These are phyloP conservation scores for Ricinus communis DNA, from an alignment of 345 rosid genomes.

Conservation along the genomic window DNA sequence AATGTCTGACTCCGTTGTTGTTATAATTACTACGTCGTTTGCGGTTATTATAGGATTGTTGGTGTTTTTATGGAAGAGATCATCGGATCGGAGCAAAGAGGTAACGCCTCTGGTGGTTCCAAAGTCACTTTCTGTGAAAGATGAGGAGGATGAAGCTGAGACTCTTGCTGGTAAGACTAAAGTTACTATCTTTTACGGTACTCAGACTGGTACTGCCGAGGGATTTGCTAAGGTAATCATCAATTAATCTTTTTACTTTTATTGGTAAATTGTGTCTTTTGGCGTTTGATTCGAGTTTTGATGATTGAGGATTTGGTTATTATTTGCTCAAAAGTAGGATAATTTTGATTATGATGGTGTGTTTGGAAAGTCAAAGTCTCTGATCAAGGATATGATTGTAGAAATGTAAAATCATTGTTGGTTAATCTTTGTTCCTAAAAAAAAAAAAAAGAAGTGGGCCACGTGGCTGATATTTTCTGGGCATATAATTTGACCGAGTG, in stretches of 20 bases:
- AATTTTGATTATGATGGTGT: too few species aligned
- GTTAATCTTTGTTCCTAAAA: too few species aligned
- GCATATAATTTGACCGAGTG: too few species aligned
- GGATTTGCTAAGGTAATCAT: constrained; percentile 83
- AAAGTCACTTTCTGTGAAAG: constrained; percentile 41
- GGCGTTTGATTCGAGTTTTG: not conserved
- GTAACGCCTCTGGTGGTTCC: constrained; percentile 50
- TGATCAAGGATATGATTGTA: too few species aligned
- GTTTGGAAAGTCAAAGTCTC: too few species aligned
- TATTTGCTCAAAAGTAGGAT: too few species aligned
- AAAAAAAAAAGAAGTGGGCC: too few species aligned
- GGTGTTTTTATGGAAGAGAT: constrained; percentile 56
- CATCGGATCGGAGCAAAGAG: constrained; percentile 49
- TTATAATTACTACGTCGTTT: constrained; percentile 52
- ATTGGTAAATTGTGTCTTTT: not conserved
- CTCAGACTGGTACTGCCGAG: constrained; percentile 96
- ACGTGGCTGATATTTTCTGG: too few species aligned
- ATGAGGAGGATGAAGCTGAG: constrained; percentile 25
- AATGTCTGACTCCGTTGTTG: constrained; percentile 46
- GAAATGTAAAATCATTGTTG: too few species aligned
- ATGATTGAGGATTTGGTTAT: not conserved
- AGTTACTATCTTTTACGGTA: constrained; percentile 83
- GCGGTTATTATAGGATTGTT: constrained; percentile 52
- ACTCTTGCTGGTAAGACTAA: constrained; percentile 51
- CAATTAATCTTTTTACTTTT: not conserved